These are phyloP conservation scores for Iberis pinnata DNA, from an alignment of 345 rosid genomes.

Conservation along the genomic window DNA sequence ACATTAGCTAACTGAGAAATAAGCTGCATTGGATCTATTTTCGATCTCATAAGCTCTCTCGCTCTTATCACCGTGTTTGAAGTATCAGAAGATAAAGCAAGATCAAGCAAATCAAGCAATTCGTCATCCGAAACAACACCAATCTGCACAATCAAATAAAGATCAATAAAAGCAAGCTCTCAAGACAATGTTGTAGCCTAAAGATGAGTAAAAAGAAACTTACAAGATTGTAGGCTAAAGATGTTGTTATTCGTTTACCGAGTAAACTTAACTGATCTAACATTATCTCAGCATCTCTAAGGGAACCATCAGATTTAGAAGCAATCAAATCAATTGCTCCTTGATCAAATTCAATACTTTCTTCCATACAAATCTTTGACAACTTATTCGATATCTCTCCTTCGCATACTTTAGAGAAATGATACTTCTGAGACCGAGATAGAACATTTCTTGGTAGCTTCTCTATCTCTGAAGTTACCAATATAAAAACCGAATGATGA, in stretches of 20 bases:
- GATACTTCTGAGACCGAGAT: slow-evolving; percentile 70
- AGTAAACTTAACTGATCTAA: slow-evolving; percentile 90
- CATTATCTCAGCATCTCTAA: slow-evolving; percentile 92
- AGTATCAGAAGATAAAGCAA: slow-evolving; percentile 86
- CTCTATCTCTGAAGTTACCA: slow-evolving; percentile 79
- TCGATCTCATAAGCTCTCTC: slow-evolving; percentile 87
- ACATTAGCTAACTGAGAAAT: slow-evolving; percentile 87
- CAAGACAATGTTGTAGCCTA: not conserved
- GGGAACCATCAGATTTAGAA: slow-evolving; percentile 87
- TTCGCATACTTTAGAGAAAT: slow-evolving; percentile 68
- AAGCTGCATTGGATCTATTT: slow-evolving; percentile 92
- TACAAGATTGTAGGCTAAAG: slow-evolving; percentile 81
- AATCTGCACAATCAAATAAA: slow-evolving; percentile 39
- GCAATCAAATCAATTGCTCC: slow-evolving; percentile 79
- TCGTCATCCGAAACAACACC: slow-evolving; percentile 96
- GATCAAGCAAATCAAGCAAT: slow-evolving; percentile 79
- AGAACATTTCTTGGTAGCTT: slow-evolving; percentile 69
- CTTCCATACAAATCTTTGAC: slow-evolving; percentile 58
- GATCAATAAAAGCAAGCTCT: not conserved
- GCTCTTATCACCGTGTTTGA: slow-evolving; percentile 88
- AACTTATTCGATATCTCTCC: slow-evolving; percentile 55
- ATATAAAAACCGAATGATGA: slow-evolving; percentile 58
- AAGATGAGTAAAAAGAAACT: slow-evolving; percentile 33
- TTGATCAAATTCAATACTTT: slow-evolving; percentile 66
- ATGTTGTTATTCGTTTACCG: slow-evolving; percentile 67